Evolutionary conservation across 306 rosid genomes (phyloP), one percentile per base, ranked within the genome.

Genomic region (Ceratonia siliqua): DNA sequence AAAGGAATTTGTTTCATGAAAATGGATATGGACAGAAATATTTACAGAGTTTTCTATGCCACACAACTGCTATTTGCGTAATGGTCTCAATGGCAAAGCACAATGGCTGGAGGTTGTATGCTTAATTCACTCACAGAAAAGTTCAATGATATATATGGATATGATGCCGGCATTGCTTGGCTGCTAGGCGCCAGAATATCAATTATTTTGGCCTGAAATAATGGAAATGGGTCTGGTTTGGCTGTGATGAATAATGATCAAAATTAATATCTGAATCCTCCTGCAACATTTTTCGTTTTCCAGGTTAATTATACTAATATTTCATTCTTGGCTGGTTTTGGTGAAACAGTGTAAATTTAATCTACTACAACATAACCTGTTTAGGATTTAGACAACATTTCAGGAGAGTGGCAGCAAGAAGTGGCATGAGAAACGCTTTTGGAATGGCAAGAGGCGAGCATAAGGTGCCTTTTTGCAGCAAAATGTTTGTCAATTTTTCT

Each of bases 391-490:
- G 74, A 63, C 55, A 59, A 50, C 46, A 41, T 53, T 42, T 22
- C 54, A 76, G 67, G 78, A 74, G 75, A 69, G 81, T 90, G 90
- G 64, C 85, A 25, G 81, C 32, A n/a, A 54, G 87, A 63, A 88
- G 82, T 38, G 83, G 82, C 48, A 79, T 88, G 79, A 79, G 89
- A 80, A 92, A 90, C 81, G 86, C 97, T 50, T 85, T 91, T 52
- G 81, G 84, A 9, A 81, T 81, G 74, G 78, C 86, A n/a, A 93
- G 85, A 86, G 83, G 97, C 30, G 88, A 86, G 71, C 82, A 87
- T 80, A 93, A 87, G 98, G 98, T 93, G 36, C 52, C 8, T 12
- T 9, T 10, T 17, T 32, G 62, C 25, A 21, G 68, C 30, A 11
- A 76, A 75, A 50, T 64, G n/a, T 48, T 77, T 55, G 67, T 20